Evolutionary conservation across 1,139 yeast genomes (phyloP), one percentile per base, ranked within the genome.

Genomic region (Trichomonascaceae sp.): DNA sequence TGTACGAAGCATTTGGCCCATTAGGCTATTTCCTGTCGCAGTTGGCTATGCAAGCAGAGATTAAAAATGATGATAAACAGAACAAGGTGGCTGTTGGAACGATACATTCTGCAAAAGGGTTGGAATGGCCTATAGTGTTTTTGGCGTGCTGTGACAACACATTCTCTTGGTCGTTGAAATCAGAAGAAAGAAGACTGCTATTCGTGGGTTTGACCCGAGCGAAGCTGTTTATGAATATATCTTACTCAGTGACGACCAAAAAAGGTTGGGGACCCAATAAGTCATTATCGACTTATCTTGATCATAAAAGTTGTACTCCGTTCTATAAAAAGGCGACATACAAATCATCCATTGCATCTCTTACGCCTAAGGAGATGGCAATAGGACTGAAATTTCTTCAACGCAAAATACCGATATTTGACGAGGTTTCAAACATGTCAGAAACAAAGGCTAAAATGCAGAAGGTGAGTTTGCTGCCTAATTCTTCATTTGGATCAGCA

Each of bases 81-180:
- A 56, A 55, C 12, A 61, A 63, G 17, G 76, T 80, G 1, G 70
- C 77, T 0, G 67, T 81, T 1, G 84, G 91, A 0, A 93, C 98
- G 0, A 85, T 93, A 13, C 99, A 93, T 68, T 89, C 91, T 0
- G 83, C 98, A 1, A 93, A 93, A 66, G 98, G 98, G 1, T 74
- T 90, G 4, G 98, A 93, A 68, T 93, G 98, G 98, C 93, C 96
- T 0, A 80, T 87, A 5, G 97, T 93, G 0, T 87, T 89, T 65
- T 79, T 89, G 12, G 24, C 80, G 76, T 52, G 56, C 39, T 59
- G 38, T 74, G 70, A 70, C 2, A 72, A 70, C 1, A 67, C 66
- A 1, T 69, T 64, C 3, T 49, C 54, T 5, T 67, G 62, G 5
- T 78, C 74, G 48, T 70, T 72, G 0, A 57, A 81, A 2, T 78